These are phyloP conservation scores for Arachnomyces sp. DNA, from an alignment of 2,329 filamentous ascomycete species.

Conservation along the genomic window DNA sequence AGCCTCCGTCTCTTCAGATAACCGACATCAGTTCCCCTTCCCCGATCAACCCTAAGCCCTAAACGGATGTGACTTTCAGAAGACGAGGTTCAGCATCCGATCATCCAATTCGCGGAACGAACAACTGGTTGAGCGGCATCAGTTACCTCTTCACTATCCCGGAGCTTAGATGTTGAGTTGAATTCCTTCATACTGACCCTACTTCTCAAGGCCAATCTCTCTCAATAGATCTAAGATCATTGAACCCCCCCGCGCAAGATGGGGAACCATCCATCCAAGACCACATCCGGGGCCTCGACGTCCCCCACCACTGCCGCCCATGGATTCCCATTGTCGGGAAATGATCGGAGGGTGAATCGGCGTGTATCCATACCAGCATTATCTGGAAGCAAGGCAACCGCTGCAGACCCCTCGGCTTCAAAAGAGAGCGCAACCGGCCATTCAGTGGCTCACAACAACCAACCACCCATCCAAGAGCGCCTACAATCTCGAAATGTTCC, in stretches of 20 bases:
- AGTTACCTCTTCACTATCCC: constrained; percentile 8
- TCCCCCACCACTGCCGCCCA: constrained; percentile 13
- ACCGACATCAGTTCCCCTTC: constrained; percentile 10
- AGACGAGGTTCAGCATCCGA: background rate
- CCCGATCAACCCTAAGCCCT: background rate
- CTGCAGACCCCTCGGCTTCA: constrained; percentile 37
- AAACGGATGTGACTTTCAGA: background rate
- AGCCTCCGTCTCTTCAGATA: constrained; percentile 3
- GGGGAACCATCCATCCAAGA: constrained; percentile 44
- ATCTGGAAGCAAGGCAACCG: constrained; percentile 32
- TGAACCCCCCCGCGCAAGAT: constrained; percentile 27
- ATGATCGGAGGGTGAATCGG: constrained; percentile 33
- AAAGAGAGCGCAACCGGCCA: constrained; percentile 37
- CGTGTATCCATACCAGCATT: constrained; percentile 35
- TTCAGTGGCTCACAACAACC: constrained; percentile 25
- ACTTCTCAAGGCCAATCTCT: constrained; percentile 11
- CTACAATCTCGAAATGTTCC: constrained; percentile 30
- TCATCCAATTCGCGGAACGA: background rate
- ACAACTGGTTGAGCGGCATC: constrained; percentile 2
- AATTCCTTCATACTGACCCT: constrained; percentile 8
- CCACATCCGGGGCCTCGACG: constrained; percentile 26
- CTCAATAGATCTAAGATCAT: constrained; percentile 6
- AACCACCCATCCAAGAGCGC: constrained; percentile 33
- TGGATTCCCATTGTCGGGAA: constrained; percentile 16
- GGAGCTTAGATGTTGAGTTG: background rate